These are phyloP conservation scores for Dictyostelium intermedium DNA, from an alignment of 78 protist genomes.

Conservation along the genomic window DNA sequence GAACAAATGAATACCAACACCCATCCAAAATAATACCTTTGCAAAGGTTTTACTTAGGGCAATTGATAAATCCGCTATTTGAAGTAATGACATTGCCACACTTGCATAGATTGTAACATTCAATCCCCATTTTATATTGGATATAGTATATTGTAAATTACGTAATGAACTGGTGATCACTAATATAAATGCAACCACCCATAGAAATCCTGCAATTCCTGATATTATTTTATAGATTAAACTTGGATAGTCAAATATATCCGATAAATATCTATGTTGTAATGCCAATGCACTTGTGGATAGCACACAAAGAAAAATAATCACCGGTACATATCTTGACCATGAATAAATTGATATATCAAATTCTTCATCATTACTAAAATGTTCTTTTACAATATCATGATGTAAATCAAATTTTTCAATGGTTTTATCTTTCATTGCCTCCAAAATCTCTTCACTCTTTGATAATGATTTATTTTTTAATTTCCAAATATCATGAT, in stretches of 20 bases:
- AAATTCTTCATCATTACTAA: background rate
- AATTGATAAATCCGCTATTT: background rate
- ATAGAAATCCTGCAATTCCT: background rate
- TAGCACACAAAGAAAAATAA: background rate
- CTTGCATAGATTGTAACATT: background rate
- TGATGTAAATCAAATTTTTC: background rate
- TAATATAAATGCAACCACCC: background rate
- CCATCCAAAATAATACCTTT: slow-evolving; percentile 10
- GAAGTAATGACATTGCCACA: slow-evolving; percentile 34
- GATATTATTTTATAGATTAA: slow-evolving; percentile 29
- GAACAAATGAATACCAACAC: background rate
- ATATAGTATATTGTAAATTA: background rate
- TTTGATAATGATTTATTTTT: background rate
- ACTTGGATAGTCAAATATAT: background rate
- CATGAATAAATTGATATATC: background rate
- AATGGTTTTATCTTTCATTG: background rate
- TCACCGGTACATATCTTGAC: slow-evolving; percentile 21
- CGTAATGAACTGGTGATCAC: background rate
- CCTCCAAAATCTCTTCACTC: background rate
- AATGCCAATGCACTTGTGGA: slow-evolving; percentile 33
- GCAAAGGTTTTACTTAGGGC: background rate
- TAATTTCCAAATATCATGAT: background rate
- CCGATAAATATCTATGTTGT: slow-evolving; percentile 6
- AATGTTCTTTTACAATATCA: background rate
- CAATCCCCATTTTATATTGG: background rate